Evolutionary conservation across 208 protist species (phyloP).

Genomic region (Acanthamoeba divionensis): DNA sequence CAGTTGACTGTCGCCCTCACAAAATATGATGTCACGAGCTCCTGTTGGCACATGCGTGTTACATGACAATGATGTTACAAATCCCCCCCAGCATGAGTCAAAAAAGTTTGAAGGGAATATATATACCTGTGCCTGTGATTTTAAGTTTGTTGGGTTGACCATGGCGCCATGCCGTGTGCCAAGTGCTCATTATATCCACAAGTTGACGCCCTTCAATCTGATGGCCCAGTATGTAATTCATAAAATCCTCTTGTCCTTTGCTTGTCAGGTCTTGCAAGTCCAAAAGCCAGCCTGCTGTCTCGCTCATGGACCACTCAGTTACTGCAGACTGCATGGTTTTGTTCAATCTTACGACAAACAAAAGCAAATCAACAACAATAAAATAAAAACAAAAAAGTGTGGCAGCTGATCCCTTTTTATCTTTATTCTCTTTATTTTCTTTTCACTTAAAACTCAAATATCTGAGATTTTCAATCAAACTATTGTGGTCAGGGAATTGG

Average conservation of each 20-base stretch:
- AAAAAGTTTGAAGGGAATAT: too few species aligned
- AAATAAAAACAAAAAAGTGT: too few species aligned
- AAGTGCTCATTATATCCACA: neutral
- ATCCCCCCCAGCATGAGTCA: too few species aligned
- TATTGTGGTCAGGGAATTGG: too few species aligned
- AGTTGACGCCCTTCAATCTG: neutral
- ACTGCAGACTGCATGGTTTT: too few species aligned
- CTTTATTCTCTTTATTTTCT: too few species aligned
- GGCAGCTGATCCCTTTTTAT: too few species aligned
- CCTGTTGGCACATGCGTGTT: neutral
- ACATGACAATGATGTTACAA: neutral
- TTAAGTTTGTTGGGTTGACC: neutral
- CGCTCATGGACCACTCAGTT: neutral
- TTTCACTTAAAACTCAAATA: too few species aligned
- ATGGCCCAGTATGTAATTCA: constrained; percentile 1
- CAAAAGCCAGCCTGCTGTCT: constrained; percentile 1
- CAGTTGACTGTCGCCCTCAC: neutral
- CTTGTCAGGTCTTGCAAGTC: neutral
- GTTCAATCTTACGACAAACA: too few species aligned
- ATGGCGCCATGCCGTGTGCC: constrained; percentile 8
- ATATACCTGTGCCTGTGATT: too few species aligned
- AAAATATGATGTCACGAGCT: neutral
- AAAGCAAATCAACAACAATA: too few species aligned
- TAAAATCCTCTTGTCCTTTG: neutral
- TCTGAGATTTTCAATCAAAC: too few species aligned